phyloP scores from a whole-genome alignment of 2,329 filamentous ascomycete species.

The Juglanconis sp. region DNA sequence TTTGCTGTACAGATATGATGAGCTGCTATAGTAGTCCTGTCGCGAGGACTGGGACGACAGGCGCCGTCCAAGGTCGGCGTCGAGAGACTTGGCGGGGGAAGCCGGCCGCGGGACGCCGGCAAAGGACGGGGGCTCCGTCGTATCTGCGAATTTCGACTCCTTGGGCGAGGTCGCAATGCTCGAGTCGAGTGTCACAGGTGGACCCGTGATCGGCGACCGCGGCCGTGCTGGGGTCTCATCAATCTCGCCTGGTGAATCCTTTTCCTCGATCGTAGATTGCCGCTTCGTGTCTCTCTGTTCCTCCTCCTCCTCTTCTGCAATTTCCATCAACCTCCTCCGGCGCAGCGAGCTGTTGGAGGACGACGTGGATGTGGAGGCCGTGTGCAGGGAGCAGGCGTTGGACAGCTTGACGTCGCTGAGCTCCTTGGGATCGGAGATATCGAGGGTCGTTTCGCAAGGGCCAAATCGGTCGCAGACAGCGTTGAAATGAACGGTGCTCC shows the following conservation, averaged over 20 bases:
- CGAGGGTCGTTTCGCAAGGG: slow-evolving; percentile 82
- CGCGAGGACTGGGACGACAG: slow-evolving; percentile 52
- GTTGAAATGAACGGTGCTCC: slow-evolving; percentile 72
- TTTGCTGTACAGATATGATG: slow-evolving; percentile 54
- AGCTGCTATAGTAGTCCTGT: slow-evolving; percentile 48
- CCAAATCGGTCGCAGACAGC: slow-evolving; percentile 69
- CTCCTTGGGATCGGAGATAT: slow-evolving; percentile 70
- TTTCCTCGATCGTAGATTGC: slow-evolving; percentile 51
- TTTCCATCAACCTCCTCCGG: slow-evolving; percentile 78
- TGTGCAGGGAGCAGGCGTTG: slow-evolving; percentile 83
- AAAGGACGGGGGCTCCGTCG: slow-evolving; percentile 50
- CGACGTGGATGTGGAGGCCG: slow-evolving; percentile 79
- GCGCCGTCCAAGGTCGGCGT: slow-evolving; percentile 37
- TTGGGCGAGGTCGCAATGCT: slow-evolving; percentile 50
- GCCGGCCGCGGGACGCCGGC: slow-evolving; percentile 42
- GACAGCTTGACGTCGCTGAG: slow-evolving; percentile 86
- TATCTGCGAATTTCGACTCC: slow-evolving; percentile 47
- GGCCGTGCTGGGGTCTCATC: slow-evolving; percentile 25
- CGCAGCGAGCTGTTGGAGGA: slow-evolving; percentile 80
- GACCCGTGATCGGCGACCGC: slow-evolving; percentile 30
- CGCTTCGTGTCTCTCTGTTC: slow-evolving; percentile 55
- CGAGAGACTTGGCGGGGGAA: slow-evolving; percentile 43
- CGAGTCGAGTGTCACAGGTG: slow-evolving; percentile 48
- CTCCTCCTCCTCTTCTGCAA: slow-evolving; percentile 86
- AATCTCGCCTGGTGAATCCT: slow-evolving; percentile 30